These are phyloP conservation scores for Atractiella rhizophila DNA, from an alignment of 768 basidiomycete genomes.

Conservation along the genomic window DNA sequence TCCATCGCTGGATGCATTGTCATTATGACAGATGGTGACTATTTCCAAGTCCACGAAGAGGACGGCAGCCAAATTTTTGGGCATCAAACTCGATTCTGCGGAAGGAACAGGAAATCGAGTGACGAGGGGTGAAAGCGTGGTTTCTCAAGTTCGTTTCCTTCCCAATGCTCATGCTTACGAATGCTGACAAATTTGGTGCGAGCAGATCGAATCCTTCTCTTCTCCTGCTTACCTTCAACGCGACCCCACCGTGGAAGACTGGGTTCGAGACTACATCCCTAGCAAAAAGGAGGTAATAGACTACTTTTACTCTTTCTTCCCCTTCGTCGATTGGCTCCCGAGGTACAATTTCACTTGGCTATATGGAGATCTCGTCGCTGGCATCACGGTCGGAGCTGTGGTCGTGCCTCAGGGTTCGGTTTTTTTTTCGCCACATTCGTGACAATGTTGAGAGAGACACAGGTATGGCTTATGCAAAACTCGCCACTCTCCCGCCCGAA, in stretches of 20 bases:
- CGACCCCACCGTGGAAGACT: constrained; percentile 7
- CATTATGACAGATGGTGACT: too few species aligned
- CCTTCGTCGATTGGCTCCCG: constrained; percentile 7
- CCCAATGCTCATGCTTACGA: too few species aligned
- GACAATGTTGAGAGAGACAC: neutral
- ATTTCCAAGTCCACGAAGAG: too few species aligned
- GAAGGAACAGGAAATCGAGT: constrained; percentile 1
- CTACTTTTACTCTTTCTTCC: neutral
- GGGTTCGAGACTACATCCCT: constrained; percentile 5
- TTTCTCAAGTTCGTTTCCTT: neutral
- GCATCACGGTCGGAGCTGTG: constrained; percentile 75
- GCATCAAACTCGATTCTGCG: too few species aligned
- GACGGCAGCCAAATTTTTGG: too few species aligned
- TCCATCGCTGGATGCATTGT: too few species aligned
- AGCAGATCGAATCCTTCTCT: constrained; percentile 5
- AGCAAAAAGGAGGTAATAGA: neutral
- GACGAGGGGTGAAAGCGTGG: neutral
- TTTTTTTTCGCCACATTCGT: neutral
- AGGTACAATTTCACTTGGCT: constrained; percentile 11
- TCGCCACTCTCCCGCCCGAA: constrained; percentile 54
- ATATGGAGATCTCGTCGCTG: constrained; percentile 16
- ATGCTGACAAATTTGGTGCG: too few species aligned
- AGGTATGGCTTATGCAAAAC: constrained; percentile 26
- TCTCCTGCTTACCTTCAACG: constrained; percentile 6
- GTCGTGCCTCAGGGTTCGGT: constrained; percentile 62